Evolutionary conservation across 2,329 filamentous ascomycete genomes (phyloP).

Genomic region (Monilinia vaccinii-corymbosi): DNA sequence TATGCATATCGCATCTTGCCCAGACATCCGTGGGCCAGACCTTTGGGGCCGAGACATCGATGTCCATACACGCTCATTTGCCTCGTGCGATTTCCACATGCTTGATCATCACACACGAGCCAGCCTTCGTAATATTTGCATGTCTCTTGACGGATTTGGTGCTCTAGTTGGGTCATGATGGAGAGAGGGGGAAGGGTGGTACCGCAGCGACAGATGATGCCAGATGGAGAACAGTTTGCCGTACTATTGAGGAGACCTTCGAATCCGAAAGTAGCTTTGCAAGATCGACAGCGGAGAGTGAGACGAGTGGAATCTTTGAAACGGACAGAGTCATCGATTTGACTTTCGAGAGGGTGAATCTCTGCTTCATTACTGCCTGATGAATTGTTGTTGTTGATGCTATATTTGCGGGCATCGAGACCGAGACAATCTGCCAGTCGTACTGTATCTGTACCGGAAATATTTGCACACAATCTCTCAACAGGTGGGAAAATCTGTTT

Average conservation of each 20-base stretch:
- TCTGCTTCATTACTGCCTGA: slow-evolving; percentile 51
- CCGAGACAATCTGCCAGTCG: slow-evolving; percentile 89
- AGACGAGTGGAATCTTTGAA: slow-evolving; percentile 76
- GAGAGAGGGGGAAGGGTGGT: slow-evolving; percentile 58
- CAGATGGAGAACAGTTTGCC: slow-evolving; percentile 59
- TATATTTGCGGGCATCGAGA: slow-evolving; percentile 81
- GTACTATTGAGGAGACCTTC: slow-evolving; percentile 59
- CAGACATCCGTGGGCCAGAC: slow-evolving; percentile 72
- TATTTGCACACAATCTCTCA: slow-evolving; percentile 93
- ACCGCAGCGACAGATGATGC: slow-evolving; percentile 68
- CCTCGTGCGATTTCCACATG: slow-evolving; percentile 77
- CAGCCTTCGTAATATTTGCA: slow-evolving; percentile 86
- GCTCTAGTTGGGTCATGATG: slow-evolving; percentile 79
- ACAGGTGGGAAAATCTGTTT: slow-evolving; percentile 98
- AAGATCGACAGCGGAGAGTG: slow-evolving; percentile 69
- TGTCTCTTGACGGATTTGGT: slow-evolving; percentile 68
- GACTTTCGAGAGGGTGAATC: slow-evolving; percentile 86
- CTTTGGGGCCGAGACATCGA: slow-evolving; percentile 78
- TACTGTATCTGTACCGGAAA: slow-evolving; percentile 81
- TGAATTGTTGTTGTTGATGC: slow-evolving; percentile 51
- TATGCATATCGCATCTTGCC: slow-evolving; percentile 87
- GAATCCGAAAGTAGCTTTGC: slow-evolving; percentile 63
- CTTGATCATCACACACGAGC: slow-evolving; percentile 81
- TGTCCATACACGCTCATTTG: slow-evolving; percentile 91
- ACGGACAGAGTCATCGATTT: slow-evolving; percentile 83